Percentiles rank a stretch among this genome's conserved stretches.
phyloP scores from a whole-genome alignment of 805 yeast genomes.

The Vanderwaltozyma yarrowii region DNA sequence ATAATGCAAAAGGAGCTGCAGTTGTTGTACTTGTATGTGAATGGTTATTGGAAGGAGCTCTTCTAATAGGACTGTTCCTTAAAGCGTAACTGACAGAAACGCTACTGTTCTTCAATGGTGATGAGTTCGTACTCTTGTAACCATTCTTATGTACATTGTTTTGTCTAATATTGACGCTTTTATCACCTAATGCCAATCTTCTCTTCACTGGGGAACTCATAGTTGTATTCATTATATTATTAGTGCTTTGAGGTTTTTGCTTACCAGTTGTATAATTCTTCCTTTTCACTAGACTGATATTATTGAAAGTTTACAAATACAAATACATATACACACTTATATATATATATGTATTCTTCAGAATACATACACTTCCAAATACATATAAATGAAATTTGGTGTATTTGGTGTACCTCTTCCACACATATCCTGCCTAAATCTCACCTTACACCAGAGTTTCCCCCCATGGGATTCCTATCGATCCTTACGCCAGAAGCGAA shows the following conservation, averaged over 20 bases:
- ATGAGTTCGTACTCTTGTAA: not conserved
- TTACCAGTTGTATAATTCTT: too few species aligned
- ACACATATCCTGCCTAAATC: too few species aligned
- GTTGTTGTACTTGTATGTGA: not conserved
- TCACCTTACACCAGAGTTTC: too few species aligned
- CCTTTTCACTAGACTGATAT: not conserved
- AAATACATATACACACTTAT: too few species aligned
- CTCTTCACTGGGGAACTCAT: constrained; percentile 15
- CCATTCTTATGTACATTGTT: constrained; percentile 5
- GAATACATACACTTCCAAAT: too few species aligned
- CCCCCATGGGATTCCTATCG: too few species aligned
- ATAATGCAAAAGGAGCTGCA: constrained; percentile 9
- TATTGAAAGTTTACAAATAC: too few species aligned
- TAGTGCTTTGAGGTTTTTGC: not conserved
- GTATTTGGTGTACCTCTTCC: too few species aligned
- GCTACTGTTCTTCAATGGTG: constrained; percentile 10
- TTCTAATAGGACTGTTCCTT: constrained; percentile 11
- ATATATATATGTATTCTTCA: too few species aligned
- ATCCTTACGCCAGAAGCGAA: too few species aligned
- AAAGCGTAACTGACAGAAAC: constrained; percentile 8
- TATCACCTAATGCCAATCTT: constrained; percentile 17
- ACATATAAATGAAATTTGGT: too few species aligned
- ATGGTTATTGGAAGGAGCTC: constrained; percentile 1
- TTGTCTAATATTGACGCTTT: constrained; percentile 13
- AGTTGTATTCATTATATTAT: not conserved